Conservation (phyloP, 306 rosid genomes). For the Clitoria ternatea region DNA sequence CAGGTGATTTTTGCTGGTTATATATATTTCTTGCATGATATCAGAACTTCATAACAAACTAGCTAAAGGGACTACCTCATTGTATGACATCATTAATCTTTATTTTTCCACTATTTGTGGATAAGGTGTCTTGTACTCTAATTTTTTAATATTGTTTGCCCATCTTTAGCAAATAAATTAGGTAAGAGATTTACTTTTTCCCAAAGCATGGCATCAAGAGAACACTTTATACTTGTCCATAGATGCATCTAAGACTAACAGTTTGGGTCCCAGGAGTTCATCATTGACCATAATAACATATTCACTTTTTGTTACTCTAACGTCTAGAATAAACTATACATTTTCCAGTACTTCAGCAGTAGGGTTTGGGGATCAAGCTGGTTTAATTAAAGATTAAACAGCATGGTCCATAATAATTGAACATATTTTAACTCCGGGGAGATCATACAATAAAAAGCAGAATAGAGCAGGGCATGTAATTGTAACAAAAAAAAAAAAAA, state of each 20-base stretch:
- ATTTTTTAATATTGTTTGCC: background rate
- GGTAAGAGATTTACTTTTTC: conserved; percentile 38
- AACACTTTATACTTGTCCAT: conserved; percentile 24
- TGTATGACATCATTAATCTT: background rate
- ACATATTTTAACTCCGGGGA: background rate
- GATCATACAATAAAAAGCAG: conserved; percentile 5
- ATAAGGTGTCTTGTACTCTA: background rate
- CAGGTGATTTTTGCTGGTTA: background rate
- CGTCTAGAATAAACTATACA: conserved; percentile 4
- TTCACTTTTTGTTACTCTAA: conserved; percentile 8
- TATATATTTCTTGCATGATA: background rate
- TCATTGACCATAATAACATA: conserved; percentile 26
- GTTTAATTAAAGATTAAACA: background rate
- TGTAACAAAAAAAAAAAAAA: conserved; percentile 19
- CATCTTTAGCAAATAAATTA: conserved; percentile 8
- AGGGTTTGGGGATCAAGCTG: background rate
- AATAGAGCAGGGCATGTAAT: conserved; percentile 21
- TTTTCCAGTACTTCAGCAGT: background rate
- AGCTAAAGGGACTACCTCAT: background rate
- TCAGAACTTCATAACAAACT: background rate
- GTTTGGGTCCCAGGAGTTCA: conserved; percentile 19
- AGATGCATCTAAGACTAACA: conserved; percentile 12
- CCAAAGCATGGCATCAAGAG: conserved; percentile 28
- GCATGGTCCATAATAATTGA: background rate
- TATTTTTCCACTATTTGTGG: background rate